Conservation (phyloP, 495 filamentous ascomycete species). For the Delitschia confertaspora region DNA sequence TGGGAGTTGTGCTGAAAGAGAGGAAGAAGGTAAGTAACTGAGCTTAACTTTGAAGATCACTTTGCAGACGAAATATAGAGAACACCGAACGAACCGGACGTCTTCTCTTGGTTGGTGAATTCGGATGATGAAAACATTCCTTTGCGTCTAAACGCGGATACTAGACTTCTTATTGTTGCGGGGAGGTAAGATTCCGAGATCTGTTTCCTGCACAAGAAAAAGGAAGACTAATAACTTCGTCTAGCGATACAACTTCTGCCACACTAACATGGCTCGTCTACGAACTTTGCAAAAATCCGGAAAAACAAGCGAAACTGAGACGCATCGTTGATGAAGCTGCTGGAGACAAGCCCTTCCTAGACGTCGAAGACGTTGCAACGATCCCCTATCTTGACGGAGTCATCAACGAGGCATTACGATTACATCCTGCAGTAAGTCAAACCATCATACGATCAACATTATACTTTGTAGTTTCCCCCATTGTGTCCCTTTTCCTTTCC, state of each 20-base stretch:
- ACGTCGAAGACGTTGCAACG: constrained; percentile 9
- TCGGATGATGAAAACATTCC: constrained; percentile 13
- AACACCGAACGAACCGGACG: constrained; percentile 13
- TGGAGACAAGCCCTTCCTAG: constrained; percentile 3
- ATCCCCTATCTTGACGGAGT: constrained; percentile 21
- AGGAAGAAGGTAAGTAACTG: constrained; percentile 12
- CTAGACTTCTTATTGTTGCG: constrained; percentile 15
- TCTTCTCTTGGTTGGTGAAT: constrained; percentile 10
- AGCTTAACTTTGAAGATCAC: background rate
- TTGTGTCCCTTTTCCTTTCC: background rate
- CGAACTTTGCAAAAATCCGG: constrained; percentile 18
- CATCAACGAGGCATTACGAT: constrained; percentile 25
- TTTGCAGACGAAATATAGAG: constrained; percentile 5
- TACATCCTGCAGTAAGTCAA: constrained; percentile 21
- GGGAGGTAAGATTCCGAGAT: constrained; percentile 12
- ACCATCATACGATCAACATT: background rate
- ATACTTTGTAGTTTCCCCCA: background rate
- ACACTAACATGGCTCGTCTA: constrained; percentile 19
- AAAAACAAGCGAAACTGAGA: constrained; percentile 3
- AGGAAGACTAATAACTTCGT: constrained; percentile 1
- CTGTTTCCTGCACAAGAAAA: background rate
- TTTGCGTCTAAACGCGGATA: constrained; percentile 8
- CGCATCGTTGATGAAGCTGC: constrained; percentile 8
- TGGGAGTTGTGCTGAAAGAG: constrained; percentile 7
- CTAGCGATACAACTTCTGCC: constrained; percentile 21